Evolutionary conservation across 345 rosid species (phyloP).

Genomic region (Heritiera fomes): DNA sequence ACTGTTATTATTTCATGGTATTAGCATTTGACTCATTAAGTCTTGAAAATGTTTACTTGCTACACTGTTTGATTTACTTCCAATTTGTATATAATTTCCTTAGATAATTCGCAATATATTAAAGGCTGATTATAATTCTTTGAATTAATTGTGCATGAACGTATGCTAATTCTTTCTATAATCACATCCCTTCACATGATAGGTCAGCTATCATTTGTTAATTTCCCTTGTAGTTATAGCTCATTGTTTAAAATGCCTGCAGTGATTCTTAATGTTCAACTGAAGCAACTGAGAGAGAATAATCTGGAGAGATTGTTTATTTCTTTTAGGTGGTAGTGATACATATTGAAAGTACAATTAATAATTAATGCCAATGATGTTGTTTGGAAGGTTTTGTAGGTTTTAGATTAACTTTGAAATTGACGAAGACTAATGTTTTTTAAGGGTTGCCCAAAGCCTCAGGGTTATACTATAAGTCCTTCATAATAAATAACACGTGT

Average conservation of each 20-base stretch:
- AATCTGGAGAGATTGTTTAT: not conserved
- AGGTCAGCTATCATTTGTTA: constrained; percentile 6
- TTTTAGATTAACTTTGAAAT: constrained; percentile 25
- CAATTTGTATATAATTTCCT: not conserved
- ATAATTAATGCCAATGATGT: not conserved
- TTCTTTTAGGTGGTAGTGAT: constrained; percentile 8
- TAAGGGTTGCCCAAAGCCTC: constrained; percentile 97
- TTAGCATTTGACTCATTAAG: not conserved
- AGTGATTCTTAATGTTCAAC: constrained; percentile 1
- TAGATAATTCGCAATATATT: not conserved
- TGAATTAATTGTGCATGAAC: not conserved
- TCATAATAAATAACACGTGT: constrained; percentile 3
- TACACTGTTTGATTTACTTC: constrained; percentile 1
- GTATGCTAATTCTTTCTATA: not conserved
- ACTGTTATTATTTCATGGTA: constrained; percentile 5
- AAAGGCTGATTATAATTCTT: not conserved
- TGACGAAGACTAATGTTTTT: constrained; percentile 92
- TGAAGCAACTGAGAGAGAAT: not conserved
- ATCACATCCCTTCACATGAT: not conserved
- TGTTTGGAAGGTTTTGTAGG: constrained; percentile 3
- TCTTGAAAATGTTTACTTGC: constrained; percentile 7
- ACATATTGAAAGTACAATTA: constrained; percentile 3
- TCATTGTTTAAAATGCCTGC: not conserved
- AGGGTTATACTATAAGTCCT: constrained; percentile 91
- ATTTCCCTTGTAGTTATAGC: not conserved